Evolutionary conservation across 176 grass and related monocot species (phyloP), one percentile per base, ranked within the genome.

Genomic region (Oryza glaberrima): DNA sequence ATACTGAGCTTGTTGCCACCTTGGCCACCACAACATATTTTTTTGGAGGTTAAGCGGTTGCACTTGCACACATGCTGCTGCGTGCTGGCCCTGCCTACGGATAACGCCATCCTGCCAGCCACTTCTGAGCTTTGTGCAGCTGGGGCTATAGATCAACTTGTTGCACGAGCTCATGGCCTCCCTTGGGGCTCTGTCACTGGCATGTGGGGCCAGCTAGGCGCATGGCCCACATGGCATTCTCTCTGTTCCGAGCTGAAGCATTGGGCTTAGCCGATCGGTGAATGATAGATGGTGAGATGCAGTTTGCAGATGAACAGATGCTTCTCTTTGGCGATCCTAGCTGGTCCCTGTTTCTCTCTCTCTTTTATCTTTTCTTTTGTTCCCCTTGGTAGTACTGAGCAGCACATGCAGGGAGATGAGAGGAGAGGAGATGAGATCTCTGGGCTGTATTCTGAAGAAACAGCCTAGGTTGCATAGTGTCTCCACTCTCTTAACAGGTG

Each of bases 331-430:
- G 19, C 60, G 11, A 20, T 67, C 70, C 34, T 34, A 70, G 70
- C 47, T 70, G 85, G 71, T 22, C 70, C 16, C 34, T 13, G 44
- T 35, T 25, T 15, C 25, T 7, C 4, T 23, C 32, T 32, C 2
- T 41, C 40, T 8, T 64, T 22, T 81, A 38, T 13, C 30, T 15
- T 32, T 73, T 22, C 13, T 3, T 23, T 20, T 48, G 25, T 44
- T 67, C 9, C 16, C 35, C 46, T 12, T 14, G 12, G 35, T 71
- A 17, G 35, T 51, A 17, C 49, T 6, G 65, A 61, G 51, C 79
- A 51, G 40, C 73, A 71, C 79, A 82, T 88, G 86, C n/a, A 74
- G 26, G 38, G 54, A 54, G 16, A 56, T 54, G 69, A 72, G 69
- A 81, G 36, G 63, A 56, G 35, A 67, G 34, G 80, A 73, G 70